Percentiles rank a stretch among this genome's conserved stretches.
Evolutionary conservation across 2,329 filamentous ascomycete species (phyloP).

Genomic region (Pestalotiopsis sp.): DNA sequence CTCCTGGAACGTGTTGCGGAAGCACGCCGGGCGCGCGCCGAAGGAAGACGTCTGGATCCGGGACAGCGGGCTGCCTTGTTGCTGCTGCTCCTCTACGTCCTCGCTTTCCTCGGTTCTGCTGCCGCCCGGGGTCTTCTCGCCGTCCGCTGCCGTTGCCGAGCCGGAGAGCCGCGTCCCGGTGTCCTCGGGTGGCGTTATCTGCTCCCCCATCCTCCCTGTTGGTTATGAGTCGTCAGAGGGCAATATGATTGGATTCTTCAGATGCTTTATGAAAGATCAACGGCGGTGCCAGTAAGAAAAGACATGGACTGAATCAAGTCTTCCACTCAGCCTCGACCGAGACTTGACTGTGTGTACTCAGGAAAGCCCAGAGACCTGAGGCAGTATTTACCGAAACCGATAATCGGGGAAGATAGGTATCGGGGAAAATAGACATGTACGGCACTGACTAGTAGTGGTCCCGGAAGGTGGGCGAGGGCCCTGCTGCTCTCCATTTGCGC

Average conservation of each 20-base stretch:
- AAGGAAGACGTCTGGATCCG: slow-evolving; percentile 5
- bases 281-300: not conserved
- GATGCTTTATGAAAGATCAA: not conserved
- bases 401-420: not conserved
- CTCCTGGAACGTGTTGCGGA: slow-evolving; percentile 65
- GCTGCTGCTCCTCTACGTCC: not conserved
- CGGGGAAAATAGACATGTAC: not conserved
- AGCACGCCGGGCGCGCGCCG: slow-evolving; percentile 55
- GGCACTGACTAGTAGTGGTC: too few relatives aligned
- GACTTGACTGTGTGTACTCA: not conserved
- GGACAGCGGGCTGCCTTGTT: not conserved
- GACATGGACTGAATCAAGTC: not conserved
- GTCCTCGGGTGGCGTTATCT: not conserved
- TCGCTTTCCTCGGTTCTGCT: not conserved
- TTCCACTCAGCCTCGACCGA: not conserved
- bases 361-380: not conserved
- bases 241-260: not conserved
- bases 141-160: not conserved
- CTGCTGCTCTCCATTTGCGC: not conserved
- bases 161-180: not conserved
- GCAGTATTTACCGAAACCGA: not conserved
- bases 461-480: too few relatives aligned
- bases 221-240: not conserved
- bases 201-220: not conserved
- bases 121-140: not conserved